Conservation (phyloP, 2,329 filamentous ascomycete genomes). For the Penicillium capsulatum region DNA sequence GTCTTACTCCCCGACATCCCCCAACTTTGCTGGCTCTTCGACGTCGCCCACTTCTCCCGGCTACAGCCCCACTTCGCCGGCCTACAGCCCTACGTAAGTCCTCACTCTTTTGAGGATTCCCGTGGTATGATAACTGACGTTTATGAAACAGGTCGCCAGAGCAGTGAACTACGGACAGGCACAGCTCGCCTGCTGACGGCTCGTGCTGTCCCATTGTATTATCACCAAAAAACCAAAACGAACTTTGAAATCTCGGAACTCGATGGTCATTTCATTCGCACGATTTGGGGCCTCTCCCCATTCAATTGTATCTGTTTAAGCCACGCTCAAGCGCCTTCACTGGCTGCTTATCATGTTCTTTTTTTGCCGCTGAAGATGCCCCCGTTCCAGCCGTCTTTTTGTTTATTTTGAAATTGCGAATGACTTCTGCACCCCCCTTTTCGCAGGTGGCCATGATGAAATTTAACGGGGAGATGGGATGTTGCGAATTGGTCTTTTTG, state of each 20-base stretch:
- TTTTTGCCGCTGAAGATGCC: constrained; percentile 12
- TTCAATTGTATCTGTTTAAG: constrained; percentile 35
- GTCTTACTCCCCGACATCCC: constrained; percentile 49
- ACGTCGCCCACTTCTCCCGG: constrained; percentile 43
- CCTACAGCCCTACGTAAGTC: constrained; percentile 43
- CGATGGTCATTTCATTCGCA: constrained; percentile 37
- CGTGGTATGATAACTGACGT: constrained; percentile 13
- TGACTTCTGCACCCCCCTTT: constrained; percentile 21
- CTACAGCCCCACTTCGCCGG: constrained; percentile 44
- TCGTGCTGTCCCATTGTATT: constrained; percentile 36
- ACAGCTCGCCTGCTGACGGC: constrained; percentile 19
- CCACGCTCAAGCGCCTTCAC: constrained; percentile 17
- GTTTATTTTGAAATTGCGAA: constrained; percentile 32
- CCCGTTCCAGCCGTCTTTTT: constrained; percentile 19
- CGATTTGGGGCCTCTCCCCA: constrained; percentile 30
- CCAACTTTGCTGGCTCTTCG: constrained; percentile 46
- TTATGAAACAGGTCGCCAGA: constrained; percentile 36
- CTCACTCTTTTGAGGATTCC: neutral
- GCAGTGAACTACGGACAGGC: constrained; percentile 33
- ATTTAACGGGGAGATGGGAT: neutral
- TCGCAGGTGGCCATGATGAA: constrained; percentile 11
- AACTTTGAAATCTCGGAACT: constrained; percentile 34
- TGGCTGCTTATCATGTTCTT: constrained; percentile 16
- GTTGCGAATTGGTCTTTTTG: constrained; percentile 21
- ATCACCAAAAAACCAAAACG: constrained; percentile 36